Percentiles rank a stretch among this genome's conserved stretches.
Conservation (phyloP, 352 stramenopile species). For the Pythium apleroticum region DNA sequence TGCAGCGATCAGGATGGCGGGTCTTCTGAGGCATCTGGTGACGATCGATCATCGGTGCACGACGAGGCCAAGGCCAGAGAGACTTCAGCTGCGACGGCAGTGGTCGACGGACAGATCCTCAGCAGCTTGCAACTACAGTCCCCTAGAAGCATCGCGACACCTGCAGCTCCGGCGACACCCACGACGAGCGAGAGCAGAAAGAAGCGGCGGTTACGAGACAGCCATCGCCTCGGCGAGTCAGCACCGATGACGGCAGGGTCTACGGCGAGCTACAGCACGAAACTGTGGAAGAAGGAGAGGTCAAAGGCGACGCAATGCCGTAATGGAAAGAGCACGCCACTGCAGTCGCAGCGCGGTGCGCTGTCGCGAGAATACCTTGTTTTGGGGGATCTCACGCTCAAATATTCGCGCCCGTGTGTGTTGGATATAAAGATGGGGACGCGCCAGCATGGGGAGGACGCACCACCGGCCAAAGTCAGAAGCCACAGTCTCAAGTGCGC, state of each 20-base stretch:
- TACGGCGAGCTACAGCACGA: constrained; percentile 51
- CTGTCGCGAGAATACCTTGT: constrained; percentile 57
- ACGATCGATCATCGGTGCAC: neutral
- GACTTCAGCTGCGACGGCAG: neutral
- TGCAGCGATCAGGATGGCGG: neutral
- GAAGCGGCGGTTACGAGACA: constrained; percentile 24
- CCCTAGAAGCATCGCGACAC: neutral
- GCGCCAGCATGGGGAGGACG: constrained; percentile 71
- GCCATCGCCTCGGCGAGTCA: neutral
- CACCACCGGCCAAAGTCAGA: constrained; percentile 58
- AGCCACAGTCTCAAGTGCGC: constrained; percentile 74
- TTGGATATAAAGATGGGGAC: constrained; percentile 86
- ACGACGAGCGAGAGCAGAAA: neutral
- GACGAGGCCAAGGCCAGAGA: neutral
- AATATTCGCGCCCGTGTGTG: constrained; percentile 64
- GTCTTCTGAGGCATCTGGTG: neutral
- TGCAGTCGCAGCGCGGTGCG: constrained; percentile 3
- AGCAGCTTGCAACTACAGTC: constrained; percentile 11
- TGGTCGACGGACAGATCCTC: constrained; percentile 6
- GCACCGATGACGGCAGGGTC: neutral
- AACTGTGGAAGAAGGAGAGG: constrained; percentile 58
- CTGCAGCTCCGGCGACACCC: neutral
- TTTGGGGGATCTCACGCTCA: constrained; percentile 62
- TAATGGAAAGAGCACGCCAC: neutral
- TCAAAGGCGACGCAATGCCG: constrained; percentile 20